These are phyloP conservation scores for Vigna reflexopilosa DNA, from an alignment of 306 rosid genomes.

Conservation along the genomic window DNA sequence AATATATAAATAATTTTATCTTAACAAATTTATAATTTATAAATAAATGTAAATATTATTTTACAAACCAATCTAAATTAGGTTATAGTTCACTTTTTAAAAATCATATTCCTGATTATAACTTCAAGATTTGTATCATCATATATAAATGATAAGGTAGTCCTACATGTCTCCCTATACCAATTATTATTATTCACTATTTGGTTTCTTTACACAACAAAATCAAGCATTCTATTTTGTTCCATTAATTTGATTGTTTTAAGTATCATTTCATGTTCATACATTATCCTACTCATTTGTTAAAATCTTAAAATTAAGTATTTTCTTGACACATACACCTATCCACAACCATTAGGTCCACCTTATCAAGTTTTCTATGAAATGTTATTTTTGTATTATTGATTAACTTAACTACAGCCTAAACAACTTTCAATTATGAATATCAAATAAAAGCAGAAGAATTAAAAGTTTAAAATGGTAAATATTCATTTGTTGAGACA, in stretches of 20 bases:
- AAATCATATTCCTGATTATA: neutral
- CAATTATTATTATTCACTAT: neutral
- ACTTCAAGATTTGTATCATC: neutral
- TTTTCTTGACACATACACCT: no score
- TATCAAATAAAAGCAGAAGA: neutral
- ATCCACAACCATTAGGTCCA: no score
- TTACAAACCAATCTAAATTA: no score
- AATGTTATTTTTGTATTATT: neutral
- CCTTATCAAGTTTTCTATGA: neutral
- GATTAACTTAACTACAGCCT: neutral
- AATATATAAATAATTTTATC: no score
- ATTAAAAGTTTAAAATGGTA: neutral
- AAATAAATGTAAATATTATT: no score
- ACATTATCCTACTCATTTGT: no score
- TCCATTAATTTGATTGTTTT: neutral
- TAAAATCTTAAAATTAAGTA: no score
- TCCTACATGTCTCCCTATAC: slow-evolving; percentile 24
- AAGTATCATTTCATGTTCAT: neutral
- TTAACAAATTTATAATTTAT: no score
- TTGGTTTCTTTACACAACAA: neutral
- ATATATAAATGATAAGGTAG: slow-evolving; percentile 36
- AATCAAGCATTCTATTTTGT: neutral
- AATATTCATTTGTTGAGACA: neutral
- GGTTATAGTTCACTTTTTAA: no score
- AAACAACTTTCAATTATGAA: neutral